Evolutionary conservation across 2,329 filamentous ascomycete species (phyloP).

Genomic region (Xylariaceae sp.): DNA sequence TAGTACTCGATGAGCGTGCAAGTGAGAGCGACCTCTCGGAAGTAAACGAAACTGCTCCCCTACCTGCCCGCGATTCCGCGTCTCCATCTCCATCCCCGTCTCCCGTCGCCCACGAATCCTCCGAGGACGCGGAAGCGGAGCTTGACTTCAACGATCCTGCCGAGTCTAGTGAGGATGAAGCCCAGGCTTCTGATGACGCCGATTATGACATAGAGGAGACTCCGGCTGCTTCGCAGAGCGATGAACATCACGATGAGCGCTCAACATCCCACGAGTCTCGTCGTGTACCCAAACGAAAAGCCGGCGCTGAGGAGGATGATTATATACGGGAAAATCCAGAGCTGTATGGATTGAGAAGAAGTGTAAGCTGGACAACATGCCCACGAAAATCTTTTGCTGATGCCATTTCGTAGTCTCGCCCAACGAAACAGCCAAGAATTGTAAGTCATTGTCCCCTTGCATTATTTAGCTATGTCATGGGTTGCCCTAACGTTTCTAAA

Average conservation of each 20-base stretch:
- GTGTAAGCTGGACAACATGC: constrained; percentile 64
- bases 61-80: constrained; percentile 46
- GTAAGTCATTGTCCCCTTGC: constrained; percentile 49
- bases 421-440: constrained; percentile 63
- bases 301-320: constrained; percentile 73
- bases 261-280: constrained; percentile 76
- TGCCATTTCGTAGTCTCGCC: constrained; percentile 55
- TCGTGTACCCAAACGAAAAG: constrained; percentile 76
- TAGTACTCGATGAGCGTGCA: constrained; percentile 50
- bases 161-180: constrained; percentile 54
- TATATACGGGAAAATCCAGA: constrained; percentile 92
- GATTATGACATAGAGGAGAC: constrained; percentile 80
- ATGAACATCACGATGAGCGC: constrained; percentile 57
- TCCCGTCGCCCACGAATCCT: constrained; percentile 43
- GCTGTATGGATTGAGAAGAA: constrained; percentile 91
- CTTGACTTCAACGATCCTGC: constrained; percentile 45
- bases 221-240: constrained; percentile 55
- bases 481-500: constrained; percentile 26
- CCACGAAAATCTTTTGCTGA: constrained; percentile 41
- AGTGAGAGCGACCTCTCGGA: constrained; percentile 83
- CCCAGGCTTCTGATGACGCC: constrained; percentile 67
- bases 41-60: constrained; percentile 63
- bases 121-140: constrained; percentile 46
- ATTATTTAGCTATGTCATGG: not conserved
- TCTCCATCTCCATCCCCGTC: constrained; percentile 53